phyloP scores from a whole-genome alignment of 306 rosid genomes.

The Glycine soja region DNA sequence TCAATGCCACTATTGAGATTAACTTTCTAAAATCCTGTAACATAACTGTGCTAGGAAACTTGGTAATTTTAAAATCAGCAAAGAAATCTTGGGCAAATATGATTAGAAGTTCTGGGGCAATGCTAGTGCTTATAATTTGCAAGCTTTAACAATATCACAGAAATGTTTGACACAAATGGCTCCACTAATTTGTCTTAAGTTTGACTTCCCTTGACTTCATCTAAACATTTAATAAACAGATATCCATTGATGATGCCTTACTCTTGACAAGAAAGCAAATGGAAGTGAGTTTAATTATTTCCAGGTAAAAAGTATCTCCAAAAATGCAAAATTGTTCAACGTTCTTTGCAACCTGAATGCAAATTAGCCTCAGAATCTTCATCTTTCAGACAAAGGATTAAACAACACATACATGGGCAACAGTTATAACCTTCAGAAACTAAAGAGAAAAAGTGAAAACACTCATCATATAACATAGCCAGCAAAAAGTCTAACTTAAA shows the following conservation, averaged over 20 bases:
- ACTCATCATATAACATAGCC: neutral
- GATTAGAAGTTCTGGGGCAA: constrained; percentile 4
- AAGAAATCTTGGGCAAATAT: neutral
- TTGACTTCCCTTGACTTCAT: neutral
- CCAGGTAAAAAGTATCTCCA: neutral
- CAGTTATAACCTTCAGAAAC: constrained; percentile 6
- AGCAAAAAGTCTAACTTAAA: constrained; percentile 6
- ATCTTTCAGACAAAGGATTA: neutral
- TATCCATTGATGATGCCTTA: neutral
- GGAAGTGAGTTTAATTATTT: neutral
- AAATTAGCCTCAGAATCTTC: constrained; percentile 33
- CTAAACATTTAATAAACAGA: constrained; percentile 16
- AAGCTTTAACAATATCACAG: constrained; percentile 2
- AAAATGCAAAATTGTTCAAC: constrained; percentile 8
- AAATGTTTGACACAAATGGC: constrained; percentile 4
- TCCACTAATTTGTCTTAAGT: neutral
- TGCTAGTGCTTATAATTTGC: constrained; percentile 16
- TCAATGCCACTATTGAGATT: constrained; percentile 31
- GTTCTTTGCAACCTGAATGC: constrained; percentile 34
- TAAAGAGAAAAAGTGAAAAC: neutral
- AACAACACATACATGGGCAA: neutral
- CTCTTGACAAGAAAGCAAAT: constrained; percentile 1
- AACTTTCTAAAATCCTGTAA: constrained; percentile 23
- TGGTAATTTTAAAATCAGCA: neutral
- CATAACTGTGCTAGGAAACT: neutral